Evolutionary conservation across 2,329 filamentous ascomycete species (phyloP).

Genomic region (Clonostachys chloroleuca): DNA sequence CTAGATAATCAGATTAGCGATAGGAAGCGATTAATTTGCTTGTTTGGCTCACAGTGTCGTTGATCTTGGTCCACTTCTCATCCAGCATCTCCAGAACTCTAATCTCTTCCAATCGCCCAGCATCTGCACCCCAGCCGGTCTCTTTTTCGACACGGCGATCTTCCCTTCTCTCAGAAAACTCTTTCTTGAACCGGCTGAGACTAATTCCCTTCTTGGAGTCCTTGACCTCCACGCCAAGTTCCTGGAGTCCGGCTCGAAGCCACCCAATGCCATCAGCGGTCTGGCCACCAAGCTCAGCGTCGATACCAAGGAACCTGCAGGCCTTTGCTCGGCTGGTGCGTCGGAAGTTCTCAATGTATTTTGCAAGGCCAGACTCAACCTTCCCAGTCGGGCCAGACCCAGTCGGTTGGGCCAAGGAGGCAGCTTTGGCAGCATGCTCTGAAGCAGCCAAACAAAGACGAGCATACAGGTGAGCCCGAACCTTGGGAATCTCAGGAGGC

Average conservation of each 20-base stretch:
- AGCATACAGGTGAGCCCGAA: constrained; percentile 83
- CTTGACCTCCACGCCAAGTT: constrained; percentile 61
- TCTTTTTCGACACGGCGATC: constrained; percentile 75
- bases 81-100: constrained; percentile 84
- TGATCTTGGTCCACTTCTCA: constrained; percentile 86
- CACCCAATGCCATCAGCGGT: constrained; percentile 84
- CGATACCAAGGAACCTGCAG: constrained; percentile 85
- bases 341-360: constrained; percentile 72
- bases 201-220: constrained; percentile 49
- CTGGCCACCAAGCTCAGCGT: constrained; percentile 78
- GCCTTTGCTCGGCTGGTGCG: constrained; percentile 77
- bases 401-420: constrained; percentile 39
- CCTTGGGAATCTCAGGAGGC: constrained; percentile 80
- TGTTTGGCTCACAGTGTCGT: constrained; percentile 69
- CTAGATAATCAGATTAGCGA: constrained; percentile 34
- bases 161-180: constrained; percentile 72
- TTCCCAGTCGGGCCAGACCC: constrained; percentile 25
- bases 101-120: constrained; percentile 77
- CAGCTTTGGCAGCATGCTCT: constrained; percentile 77
- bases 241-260: constrained; percentile 71
- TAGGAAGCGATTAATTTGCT: background rate
- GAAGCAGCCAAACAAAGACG: constrained; percentile 82
- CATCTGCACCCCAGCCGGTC: constrained; percentile 73
- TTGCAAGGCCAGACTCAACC: constrained; percentile 61
- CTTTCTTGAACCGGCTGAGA: constrained; percentile 65